phyloP scores from a whole-genome alignment of 352 stramenopile genomes.

The Pythium angustatum region DNA sequence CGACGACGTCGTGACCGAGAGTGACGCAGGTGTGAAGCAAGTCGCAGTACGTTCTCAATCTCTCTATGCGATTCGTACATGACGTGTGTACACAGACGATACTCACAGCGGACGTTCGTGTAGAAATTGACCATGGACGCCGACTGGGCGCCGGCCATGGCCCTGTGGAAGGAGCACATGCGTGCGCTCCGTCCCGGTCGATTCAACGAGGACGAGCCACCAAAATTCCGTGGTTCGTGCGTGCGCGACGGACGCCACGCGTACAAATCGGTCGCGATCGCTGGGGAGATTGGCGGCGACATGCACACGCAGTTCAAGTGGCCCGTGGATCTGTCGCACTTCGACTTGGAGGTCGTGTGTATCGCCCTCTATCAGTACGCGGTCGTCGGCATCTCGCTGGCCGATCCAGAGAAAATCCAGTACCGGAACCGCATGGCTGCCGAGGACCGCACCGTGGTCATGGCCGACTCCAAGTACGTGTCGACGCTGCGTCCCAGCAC shows the following conservation, averaged over 20 bases:
- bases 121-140: conserved; percentile 30
- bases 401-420: conserved; percentile 52
- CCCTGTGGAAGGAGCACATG: conserved; percentile 61
- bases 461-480: conserved; percentile 59
- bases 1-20: conserved; percentile 58
- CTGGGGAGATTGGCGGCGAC: conserved; percentile 55
- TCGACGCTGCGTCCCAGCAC: conserved; percentile 80
- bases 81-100: too few relatives aligned
- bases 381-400: conserved; percentile 64
- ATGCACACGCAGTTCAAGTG: conserved; percentile 64
- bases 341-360: conserved; percentile 73
- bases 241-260: conserved; percentile 75
- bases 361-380: conserved; percentile 76
- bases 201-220: conserved; percentile 21
- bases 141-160: conserved; percentile 55
- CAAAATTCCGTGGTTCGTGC: conserved; percentile 75
- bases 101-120: too few relatives aligned
- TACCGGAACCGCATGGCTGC: conserved; percentile 74
- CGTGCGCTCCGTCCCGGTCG: conserved; percentile 12
- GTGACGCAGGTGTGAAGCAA: conserved; percentile 47
- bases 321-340: conserved; percentile 61
- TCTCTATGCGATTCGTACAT: too few relatives aligned
- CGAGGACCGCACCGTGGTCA: conserved; percentile 54
- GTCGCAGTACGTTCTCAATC: conserved; percentile 69
- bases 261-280: conserved; percentile 70